Percentiles rank a stretch among this genome's conserved stretches.
Conservation (phyloP, 768 basidiomycete genomes). For the Leccinum olivaceopallidum region DNA sequence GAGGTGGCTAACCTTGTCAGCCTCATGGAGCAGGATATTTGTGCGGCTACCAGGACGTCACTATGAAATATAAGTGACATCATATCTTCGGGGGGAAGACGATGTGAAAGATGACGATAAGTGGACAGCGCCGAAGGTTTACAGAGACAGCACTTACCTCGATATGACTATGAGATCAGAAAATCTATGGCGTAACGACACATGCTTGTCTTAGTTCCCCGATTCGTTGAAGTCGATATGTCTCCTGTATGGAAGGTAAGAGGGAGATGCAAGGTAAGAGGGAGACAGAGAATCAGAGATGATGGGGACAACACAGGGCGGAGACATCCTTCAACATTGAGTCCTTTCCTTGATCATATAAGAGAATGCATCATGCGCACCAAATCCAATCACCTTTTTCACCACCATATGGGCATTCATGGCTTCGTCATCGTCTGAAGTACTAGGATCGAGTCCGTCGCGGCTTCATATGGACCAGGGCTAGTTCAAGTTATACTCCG, state of each 20-base stretch:
- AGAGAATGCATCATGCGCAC: neutral
- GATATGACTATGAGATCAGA: neutral
- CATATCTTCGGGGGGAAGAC: neutral
- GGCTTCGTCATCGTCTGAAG: neutral
- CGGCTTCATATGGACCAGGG: no score
- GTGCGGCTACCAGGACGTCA: neutral
- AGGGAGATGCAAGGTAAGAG: neutral
- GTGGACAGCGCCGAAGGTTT: neutral
- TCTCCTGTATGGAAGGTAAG: neutral
- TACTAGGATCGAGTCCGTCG: neutral
- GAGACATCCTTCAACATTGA: no score
- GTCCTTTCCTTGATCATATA: neutral
- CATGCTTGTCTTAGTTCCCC: no score
- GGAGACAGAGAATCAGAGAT: no score
- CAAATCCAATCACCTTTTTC: no score
- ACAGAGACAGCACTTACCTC: neutral
- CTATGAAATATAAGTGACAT: neutral
- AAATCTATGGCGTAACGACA: neutral
- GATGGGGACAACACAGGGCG: no score
- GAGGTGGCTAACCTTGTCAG: slow-evolving; percentile 8
- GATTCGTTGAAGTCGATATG: no score
- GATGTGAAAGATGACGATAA: neutral
- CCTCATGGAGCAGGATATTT: neutral
- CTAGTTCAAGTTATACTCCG: no score
- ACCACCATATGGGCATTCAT: neutral